These are phyloP conservation scores for Papiliotrema flavescens DNA, from an alignment of 1,284 basidiomycete genomes.

Conservation along the genomic window DNA sequence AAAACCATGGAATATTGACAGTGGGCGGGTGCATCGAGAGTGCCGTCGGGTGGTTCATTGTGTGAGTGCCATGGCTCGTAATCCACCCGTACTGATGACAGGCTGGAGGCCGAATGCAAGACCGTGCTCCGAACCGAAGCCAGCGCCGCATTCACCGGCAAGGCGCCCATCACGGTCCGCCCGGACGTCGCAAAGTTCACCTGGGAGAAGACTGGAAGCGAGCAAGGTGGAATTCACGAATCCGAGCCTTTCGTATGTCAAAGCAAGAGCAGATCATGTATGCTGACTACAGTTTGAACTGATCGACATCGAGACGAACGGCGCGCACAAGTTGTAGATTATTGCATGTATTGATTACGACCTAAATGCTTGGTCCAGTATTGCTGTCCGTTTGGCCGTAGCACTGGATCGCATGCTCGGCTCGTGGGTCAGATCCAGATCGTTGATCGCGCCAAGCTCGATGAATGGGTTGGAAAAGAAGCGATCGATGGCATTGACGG, in stretches of 20 bases:
- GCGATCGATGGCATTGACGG: background rate
- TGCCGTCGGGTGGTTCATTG: conserved; percentile 26
- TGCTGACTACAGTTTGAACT: conserved; percentile 24
- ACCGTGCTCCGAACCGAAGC: conserved; percentile 24
- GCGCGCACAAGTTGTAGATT: conserved; percentile 9
- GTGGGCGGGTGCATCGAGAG: conserved; percentile 42
- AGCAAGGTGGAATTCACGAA: conserved; percentile 30
- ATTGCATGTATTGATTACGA: too few species aligned
- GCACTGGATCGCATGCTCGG: too few species aligned
- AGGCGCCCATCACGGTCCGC: conserved; percentile 12
- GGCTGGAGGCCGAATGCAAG: conserved; percentile 30
- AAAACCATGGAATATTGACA: conserved; percentile 62
- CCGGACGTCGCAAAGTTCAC: conserved; percentile 26
- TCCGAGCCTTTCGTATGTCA: conserved; percentile 23
- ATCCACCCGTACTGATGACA: background rate
- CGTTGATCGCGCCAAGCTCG: background rate
- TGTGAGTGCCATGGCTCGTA: conserved; percentile 14
- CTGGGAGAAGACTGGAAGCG: conserved; percentile 24
- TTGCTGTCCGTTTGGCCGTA: too few species aligned
- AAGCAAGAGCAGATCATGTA: background rate
- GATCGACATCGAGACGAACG: conserved; percentile 24
- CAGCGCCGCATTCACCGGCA: conserved; percentile 21
- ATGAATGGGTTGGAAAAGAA: background rate
- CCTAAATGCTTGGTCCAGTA: too few species aligned
- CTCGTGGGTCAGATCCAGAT: too few species aligned